phyloP scores from a whole-genome alignment of 2,329 filamentous ascomycete species.

The Arachnopeziza araneosa region DNA sequence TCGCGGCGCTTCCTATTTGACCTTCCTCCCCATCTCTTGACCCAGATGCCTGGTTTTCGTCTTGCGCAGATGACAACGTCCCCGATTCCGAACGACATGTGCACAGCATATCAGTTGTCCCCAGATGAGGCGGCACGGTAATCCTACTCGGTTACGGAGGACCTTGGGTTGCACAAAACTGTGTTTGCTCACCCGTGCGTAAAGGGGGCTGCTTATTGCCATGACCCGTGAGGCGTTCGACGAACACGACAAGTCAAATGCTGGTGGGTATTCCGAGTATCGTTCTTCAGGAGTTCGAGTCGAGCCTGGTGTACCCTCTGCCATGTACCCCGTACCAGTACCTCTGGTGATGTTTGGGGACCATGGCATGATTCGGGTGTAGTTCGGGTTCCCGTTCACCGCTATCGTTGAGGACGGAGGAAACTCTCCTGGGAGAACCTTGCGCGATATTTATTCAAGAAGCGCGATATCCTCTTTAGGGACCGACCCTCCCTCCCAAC shows the following conservation, averaged over 20 bases:
- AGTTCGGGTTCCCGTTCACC: background rate
- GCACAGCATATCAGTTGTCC: background rate
- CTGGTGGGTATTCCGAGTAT: background rate
- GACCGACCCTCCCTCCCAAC: background rate
- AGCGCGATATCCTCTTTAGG: background rate
- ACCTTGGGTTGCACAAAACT: background rate
- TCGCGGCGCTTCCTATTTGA: background rate
- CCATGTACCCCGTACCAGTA: no score
- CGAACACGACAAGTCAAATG: background rate
- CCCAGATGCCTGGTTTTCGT: background rate
- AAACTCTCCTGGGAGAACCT: background rate
- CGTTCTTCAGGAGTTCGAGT: background rate
- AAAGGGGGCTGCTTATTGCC: background rate
- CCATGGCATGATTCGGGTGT: background rate
- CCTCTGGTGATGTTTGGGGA: no score
- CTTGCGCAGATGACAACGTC: background rate
- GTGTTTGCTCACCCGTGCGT: background rate
- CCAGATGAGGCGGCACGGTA: background rate
- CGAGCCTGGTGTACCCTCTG: background rate
- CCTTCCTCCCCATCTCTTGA: background rate
- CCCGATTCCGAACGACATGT: background rate
- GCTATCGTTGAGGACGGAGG: background rate
- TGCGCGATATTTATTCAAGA: background rate
- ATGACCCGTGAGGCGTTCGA: background rate
- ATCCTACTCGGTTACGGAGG: background rate